phyloP scores from a whole-genome alignment of 352 stramenopile genomes.

The Saprolegnia diclina region DNA sequence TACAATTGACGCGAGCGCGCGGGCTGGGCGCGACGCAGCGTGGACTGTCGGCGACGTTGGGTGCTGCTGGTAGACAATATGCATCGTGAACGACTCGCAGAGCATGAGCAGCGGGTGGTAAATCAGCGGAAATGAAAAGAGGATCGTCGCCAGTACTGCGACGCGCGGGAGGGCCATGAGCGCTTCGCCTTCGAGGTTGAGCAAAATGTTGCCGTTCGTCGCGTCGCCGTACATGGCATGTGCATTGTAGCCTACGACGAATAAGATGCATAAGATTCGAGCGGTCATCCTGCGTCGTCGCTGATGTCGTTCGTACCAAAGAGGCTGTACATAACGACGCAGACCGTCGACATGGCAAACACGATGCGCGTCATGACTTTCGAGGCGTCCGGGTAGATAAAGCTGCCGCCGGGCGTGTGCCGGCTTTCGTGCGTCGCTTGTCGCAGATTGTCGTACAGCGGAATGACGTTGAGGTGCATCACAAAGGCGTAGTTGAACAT shows the following conservation, averaged over 20 bases:
- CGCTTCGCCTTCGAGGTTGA: slow-evolving; percentile 63
- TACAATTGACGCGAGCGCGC: slow-evolving; percentile 25
- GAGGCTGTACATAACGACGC: slow-evolving; percentile 50
- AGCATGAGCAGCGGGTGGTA: slow-evolving; percentile 65
- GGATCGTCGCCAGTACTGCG: slow-evolving; percentile 60
- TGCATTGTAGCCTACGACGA: slow-evolving; percentile 25
- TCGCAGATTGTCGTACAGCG: slow-evolving; percentile 43
- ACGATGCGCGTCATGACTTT: slow-evolving; percentile 34
- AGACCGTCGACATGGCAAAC: slow-evolving; percentile 40
- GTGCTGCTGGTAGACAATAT: slow-evolving; percentile 45
- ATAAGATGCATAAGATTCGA: not conserved
- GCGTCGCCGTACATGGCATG: slow-evolving; percentile 50
- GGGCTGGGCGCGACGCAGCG: not conserved
- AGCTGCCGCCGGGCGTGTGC: not conserved
- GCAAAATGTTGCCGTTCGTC: slow-evolving; percentile 67
- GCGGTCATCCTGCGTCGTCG: too few species aligned
- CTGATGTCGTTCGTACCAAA: slow-evolving; percentile 46
- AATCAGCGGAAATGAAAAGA: slow-evolving; percentile 68
- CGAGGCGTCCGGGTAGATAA: not conserved
- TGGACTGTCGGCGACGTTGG: slow-evolving; percentile 26
- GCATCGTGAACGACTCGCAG: slow-evolving; percentile 15
- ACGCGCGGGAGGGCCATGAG: slow-evolving; percentile 67
- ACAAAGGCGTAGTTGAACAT: slow-evolving; percentile 86
- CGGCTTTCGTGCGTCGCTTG: slow-evolving; percentile 4
- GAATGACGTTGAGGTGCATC: slow-evolving; percentile 75